Evolutionary conservation across 495 filamentous ascomycete genomes (phyloP).

Genomic region (Neurospora sublineolata): DNA sequence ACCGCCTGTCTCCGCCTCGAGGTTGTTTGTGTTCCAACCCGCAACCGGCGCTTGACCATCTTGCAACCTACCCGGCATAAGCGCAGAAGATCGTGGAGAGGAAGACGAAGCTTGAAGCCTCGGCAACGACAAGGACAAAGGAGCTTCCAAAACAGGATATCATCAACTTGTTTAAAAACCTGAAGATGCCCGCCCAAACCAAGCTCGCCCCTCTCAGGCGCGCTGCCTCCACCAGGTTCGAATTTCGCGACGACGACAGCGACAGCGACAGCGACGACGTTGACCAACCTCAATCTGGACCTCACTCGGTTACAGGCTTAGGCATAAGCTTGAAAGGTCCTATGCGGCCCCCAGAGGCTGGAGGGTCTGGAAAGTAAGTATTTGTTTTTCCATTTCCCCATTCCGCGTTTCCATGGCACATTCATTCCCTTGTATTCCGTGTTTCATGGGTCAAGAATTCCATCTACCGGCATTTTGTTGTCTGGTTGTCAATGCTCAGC

Average conservation of each 20-base stretch:
- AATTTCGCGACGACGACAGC: neutral
- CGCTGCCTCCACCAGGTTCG: neutral
- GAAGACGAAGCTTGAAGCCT: neutral
- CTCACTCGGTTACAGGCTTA: neutral
- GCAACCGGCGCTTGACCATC: neutral
- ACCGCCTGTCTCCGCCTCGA: neutral
- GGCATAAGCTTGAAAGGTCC: neutral
- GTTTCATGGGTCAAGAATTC: neutral
- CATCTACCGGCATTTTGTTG: neutral
- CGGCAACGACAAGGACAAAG: neutral
- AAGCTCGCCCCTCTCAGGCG: neutral
- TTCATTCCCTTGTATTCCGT: neutral
- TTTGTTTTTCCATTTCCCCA: neutral
- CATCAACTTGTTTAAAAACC: neutral
- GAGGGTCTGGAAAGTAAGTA: neutral
- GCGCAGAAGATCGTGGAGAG: neutral
- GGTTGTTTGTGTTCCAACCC: neutral
- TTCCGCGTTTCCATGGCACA: neutral
- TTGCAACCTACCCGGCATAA: neutral
- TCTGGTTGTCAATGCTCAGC: neutral
- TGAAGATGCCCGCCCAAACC: neutral
- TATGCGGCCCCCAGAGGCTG: neutral
- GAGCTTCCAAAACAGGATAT: neutral
- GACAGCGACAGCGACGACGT: neutral
- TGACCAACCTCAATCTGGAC: neutral